Evolutionary conservation across 495 filamentous ascomycete genomes (phyloP), one percentile per base, ranked within the genome.

Genomic region (Annulohypoxylon stygium): DNA sequence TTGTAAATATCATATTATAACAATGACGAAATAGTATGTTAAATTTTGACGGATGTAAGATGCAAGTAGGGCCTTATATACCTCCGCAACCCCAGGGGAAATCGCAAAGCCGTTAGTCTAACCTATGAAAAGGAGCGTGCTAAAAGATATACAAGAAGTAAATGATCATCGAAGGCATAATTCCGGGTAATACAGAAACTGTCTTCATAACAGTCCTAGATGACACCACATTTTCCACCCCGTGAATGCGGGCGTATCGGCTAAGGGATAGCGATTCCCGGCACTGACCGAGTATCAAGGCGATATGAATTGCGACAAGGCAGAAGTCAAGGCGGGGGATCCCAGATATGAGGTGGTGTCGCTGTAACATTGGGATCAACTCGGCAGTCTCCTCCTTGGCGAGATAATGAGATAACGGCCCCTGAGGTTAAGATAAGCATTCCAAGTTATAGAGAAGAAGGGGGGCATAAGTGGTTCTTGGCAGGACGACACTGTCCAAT

Each of bases 361-460:
- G 30, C n/a, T 57, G 53, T 10, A 57, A 57, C 53, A 10, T 57
- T 57, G 33, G 53, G 53, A 10, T 57, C 30, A 2, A 8, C 33
- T 57, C 25, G 33, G 14, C n/a, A 43, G 39, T 43, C 12, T n/a
- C 39, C 37, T 41, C 53, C 53, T 55, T 55, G 53, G 53, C 53
- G 36, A 55, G 53, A 55, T 55, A 5, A 5, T 36, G 23, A 53
- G 47, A 50, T 50, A 50, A 50, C 47, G 47, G 47, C 20, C 25
- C 16, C 25, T 51, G 48, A 25, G 1, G 20, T 51, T 33, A 26
- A 54, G 50, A 54, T 54, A 54, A 54, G 50, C 1, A 2, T 54
- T 54, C 25, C 50, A 54, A 33, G 50, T 33, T 54, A 54, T 33
- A 54, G 50, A 33, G 25, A 54, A 33, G 3, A 10, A 33, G 11